Evolutionary conservation across 495 filamentous ascomycete genomes (phyloP), one percentile per base, ranked within the genome.

Genomic region (Penicillium daleae): DNA sequence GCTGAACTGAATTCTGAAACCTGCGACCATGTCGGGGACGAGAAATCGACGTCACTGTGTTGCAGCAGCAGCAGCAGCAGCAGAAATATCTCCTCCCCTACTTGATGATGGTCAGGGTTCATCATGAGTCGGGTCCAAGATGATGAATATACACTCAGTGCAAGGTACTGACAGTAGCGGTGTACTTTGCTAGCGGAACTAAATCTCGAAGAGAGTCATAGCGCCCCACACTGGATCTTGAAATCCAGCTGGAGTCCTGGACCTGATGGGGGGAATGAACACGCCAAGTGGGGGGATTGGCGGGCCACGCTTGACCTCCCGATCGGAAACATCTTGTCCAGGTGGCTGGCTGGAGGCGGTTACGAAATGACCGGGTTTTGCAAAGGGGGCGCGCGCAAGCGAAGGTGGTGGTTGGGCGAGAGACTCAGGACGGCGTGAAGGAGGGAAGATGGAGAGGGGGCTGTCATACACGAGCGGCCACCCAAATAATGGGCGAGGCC

Each of bases 341-440:
- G 48, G 66, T 69, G 66, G 63, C 63, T 69, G 63, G 63, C 66
- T 66, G 58, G 59, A 37, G 59, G 42, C 57, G 50, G 65, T 65
- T 59, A 8, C 56, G 56, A 44, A 51, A 27, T 21, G 56, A 53
- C 56, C 56, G 44, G 62, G 37, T 54, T 61, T 42, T n/a, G n/a
- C n/a, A n/a, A 4, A 22, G 17, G 44, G 19, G n/a, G 33, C 22
- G 24, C 5, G 6, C 35, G 17, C 6, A 32, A 35, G 8, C 19
- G 29, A 54, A 19, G 51, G 31, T 4, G 29, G 15, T 33, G 51
- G 51, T 46, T 46, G 21, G 51, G 50, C 27, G 50, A 37, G 50
- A n/a, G 8, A n/a, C 15, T 26, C 22, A 26, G 29, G n/a, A n/a
- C n/a, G n/a, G 29, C 29, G 46, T 33, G 56, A 58, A 26, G 21